phyloP scores from a whole-genome alignment of 352 stramenopile species.

The Pythium plurisporium region DNA sequence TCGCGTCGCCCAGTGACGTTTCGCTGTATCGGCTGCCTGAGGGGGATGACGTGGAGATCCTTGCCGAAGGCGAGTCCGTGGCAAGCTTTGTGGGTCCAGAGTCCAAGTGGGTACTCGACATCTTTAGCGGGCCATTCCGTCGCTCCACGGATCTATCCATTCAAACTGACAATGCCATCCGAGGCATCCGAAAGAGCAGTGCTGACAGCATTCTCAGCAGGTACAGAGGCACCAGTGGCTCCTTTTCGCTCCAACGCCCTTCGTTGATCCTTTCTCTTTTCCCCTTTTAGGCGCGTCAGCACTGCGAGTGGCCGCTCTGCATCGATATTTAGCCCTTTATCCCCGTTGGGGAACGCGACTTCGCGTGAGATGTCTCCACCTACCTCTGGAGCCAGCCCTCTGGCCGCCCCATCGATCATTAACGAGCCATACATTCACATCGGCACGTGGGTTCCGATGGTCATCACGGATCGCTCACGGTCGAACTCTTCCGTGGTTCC shows the following conservation, averaged over 20 bases:
- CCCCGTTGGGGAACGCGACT: constrained; percentile 18
- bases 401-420: constrained; percentile 16
- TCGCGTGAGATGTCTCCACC: not conserved
- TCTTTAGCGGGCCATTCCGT: constrained; percentile 57
- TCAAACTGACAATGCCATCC: constrained; percentile 55
- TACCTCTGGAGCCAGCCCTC: not conserved
- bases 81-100: constrained; percentile 25
- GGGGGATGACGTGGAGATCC: constrained; percentile 36
- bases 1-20: constrained; percentile 49
- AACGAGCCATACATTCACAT: constrained; percentile 77
- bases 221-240: not conserved
- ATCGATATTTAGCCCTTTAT: constrained; percentile 10
- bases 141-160: constrained; percentile 44
- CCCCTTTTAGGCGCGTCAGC: not conserved
- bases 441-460: constrained; percentile 63
- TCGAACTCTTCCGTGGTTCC: constrained; percentile 8
- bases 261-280: not conserved
- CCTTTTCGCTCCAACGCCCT: not conserved
- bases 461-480: constrained; percentile 40
- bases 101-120: constrained; percentile 75
- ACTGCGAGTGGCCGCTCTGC: not conserved
- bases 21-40: constrained; percentile 53
- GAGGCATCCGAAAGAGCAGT: constrained; percentile 37
- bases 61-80: constrained; percentile 15
- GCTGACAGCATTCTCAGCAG: constrained; percentile 16